These are phyloP conservation scores for Podaxis sp. DNA, from an alignment of 768 basidiomycete species.

Conservation along the genomic window DNA sequence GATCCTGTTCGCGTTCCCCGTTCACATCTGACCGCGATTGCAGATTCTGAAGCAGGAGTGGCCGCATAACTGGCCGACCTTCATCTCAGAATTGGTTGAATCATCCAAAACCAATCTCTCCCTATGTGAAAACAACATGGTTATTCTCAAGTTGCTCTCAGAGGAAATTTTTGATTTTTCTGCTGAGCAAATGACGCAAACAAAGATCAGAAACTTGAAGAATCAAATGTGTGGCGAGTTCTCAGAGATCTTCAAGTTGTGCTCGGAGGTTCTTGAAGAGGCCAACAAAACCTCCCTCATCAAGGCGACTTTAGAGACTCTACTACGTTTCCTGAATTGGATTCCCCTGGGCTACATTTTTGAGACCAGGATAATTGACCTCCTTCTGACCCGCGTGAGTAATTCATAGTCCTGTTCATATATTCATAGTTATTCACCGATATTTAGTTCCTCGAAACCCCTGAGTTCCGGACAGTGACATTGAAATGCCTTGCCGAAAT, in stretches of 20 bases:
- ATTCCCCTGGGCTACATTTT: slow-evolving; percentile 99
- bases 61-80: slow-evolving; percentile 99
- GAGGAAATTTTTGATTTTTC: slow-evolving; percentile 99
- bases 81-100: slow-evolving; percentile 95
- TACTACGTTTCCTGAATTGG: slow-evolving; percentile 97
- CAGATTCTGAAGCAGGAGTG: slow-evolving; percentile 99
- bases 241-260: slow-evolving; percentile 96
- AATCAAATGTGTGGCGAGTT: slow-evolving; percentile 98
- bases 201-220: slow-evolving; percentile 96
- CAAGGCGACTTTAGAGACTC: slow-evolving; percentile 91
- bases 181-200: slow-evolving; percentile 97
- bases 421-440: slow-evolving; percentile 15
- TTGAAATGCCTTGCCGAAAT: slow-evolving; percentile 97
- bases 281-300: slow-evolving; percentile 96
- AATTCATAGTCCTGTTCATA: slow-evolving; percentile 6
- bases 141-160: slow-evolving; percentile 93
- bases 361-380: slow-evolving; percentile 95
- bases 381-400: slow-evolving; percentile 86
- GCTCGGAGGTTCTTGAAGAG: slow-evolving; percentile 94
- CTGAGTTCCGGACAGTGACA: slow-evolving; percentile 96
- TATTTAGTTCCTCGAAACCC: slow-evolving; percentile 88
- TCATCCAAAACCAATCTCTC: slow-evolving; percentile 96
- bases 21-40: slow-evolving; percentile 15
- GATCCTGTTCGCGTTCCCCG: neutral
- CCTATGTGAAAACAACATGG: slow-evolving; percentile 99